Evolutionary conservation across 257 asterid genomes (phyloP).

Genomic region (Solanum clarkiae): DNA sequence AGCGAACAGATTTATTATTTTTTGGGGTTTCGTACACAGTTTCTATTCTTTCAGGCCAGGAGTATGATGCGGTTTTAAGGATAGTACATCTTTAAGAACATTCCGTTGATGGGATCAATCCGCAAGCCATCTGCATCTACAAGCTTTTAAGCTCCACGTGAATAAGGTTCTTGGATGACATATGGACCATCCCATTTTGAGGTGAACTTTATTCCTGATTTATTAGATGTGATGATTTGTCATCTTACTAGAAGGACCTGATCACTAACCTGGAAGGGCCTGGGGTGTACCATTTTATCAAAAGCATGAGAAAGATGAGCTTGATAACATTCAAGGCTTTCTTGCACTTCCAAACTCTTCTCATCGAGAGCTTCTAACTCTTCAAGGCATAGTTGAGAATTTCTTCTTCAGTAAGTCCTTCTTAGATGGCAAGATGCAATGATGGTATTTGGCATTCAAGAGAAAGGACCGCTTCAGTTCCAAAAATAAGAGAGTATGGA

Average conservation of each 20-base stretch:
- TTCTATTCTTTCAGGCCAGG: not conserved
- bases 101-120: not conserved
- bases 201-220: not conserved
- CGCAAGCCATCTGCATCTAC: not conserved
- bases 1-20: not conserved
- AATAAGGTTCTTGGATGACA: not conserved
- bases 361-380: not conserved
- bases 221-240: not conserved
- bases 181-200: not conserved
- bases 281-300: not conserved
- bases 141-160: not conserved
- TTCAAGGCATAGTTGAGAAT: not conserved
- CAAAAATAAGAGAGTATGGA: not conserved
- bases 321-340: not conserved
- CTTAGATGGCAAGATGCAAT: not conserved
- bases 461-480: not conserved
- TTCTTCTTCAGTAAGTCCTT: not conserved
- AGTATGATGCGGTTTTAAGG: not conserved
- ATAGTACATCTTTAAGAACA: not conserved
- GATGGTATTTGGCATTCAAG: not conserved
- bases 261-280: not conserved
- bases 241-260: not conserved
- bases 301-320: not conserved
- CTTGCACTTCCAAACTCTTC: not conserved
- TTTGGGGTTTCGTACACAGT: not conserved